Conservation (phyloP, 768 basidiomycete genomes). For the Termitomyces bulborhizus region DNA sequence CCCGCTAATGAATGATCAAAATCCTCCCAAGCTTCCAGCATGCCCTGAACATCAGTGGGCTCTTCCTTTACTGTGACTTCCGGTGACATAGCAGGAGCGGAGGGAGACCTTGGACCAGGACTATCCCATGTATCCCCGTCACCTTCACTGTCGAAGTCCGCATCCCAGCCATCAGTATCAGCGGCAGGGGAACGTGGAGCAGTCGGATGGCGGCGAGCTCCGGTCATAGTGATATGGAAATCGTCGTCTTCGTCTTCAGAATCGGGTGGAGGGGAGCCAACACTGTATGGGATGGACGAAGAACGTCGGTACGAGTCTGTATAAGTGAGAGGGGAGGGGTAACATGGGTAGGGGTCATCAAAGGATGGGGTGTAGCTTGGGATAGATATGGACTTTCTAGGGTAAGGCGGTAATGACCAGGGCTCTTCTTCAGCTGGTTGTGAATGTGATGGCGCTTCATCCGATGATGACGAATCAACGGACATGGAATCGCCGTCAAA, state of each 20-base stretch:
- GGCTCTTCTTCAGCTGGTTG: constrained; percentile 28
- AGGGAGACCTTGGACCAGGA: constrained; percentile 59
- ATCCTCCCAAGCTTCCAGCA: constrained; percentile 68
- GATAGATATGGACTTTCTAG: constrained; percentile 51
- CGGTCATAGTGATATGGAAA: constrained; percentile 37
- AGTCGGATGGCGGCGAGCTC: constrained; percentile 26
- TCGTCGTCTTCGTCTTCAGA: constrained; percentile 60
- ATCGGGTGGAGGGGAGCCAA: constrained; percentile 67
- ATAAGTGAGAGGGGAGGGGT: constrained; percentile 18
- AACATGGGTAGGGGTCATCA: constrained; percentile 28
- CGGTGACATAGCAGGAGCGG: constrained; percentile 35
- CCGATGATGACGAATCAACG: constrained; percentile 36
- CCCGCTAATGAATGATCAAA: constrained; percentile 41
- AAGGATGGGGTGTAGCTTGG: constrained; percentile 45
- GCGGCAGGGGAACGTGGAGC: constrained; percentile 18
- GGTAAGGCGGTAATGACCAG: constrained; percentile 50
- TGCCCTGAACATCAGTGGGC: constrained; percentile 52
- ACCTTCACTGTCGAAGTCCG: constrained; percentile 46
- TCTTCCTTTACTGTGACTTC: constrained; percentile 52
- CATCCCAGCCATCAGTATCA: constrained; percentile 36
- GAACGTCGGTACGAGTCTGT: constrained; percentile 41
- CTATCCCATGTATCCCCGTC: constrained; percentile 62
- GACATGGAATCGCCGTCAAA: constrained; percentile 38
- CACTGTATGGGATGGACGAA: constrained; percentile 49
- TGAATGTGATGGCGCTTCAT: constrained; percentile 12